Base-by-base conservation (phyloP, 2,329 filamentous ascomycete species). In the Arthrobotrys musiformis region DNA sequence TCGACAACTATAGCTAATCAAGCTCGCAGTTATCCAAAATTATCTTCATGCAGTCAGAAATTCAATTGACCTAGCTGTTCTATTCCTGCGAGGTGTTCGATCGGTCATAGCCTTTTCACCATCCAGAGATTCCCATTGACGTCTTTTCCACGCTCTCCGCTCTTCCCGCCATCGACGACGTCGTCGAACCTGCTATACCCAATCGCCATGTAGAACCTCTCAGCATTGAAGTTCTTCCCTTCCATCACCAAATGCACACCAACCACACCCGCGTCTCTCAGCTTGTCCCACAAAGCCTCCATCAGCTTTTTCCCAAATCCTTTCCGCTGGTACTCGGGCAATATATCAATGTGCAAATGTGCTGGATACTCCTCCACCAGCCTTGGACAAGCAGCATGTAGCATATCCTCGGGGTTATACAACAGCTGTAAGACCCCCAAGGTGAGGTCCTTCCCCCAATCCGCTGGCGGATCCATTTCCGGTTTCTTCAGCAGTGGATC, bases 171-270 rank as follows among this genome's bases (percentile, higher is more conserved):
- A 42, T 78, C 74, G 13, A 78, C 52, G 7, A 78, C 68, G 5
- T 63, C 61, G 17, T 60, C 60, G 42, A 73, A 72, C 17, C 69
- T 64, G 24, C 28, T 72, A 50, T 69, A 79, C 48, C 78, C 78
- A 60, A 78, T 42, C 2, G 67, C 68, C 40, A 63, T 26, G 54
- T 78, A 79, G 40, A 76, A 79, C 50, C 37, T 73, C 28, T 63
- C 60, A 6, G 80, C 83, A 8, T 80, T 75, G 1, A 64, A 69
- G 69, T 84, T 84, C 42, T 70, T 73, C 56, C 79, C 73, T n/a
- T 83, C 81, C 81, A 84, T 82, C 37, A 81, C 82, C 37, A 84
- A 58, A 80, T 84, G 83, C 33, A 83, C 81, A 0, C 83, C 83
- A 0, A 33, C 50, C 0, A 81, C 81, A 1, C 82, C 82, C 1